Percentiles rank a stretch among this genome's conserved stretches.
These are phyloP conservation scores for Aaosphaeria arxii DNA, from an alignment of 2,329 filamentous ascomycete genomes.

Conservation along the genomic window DNA sequence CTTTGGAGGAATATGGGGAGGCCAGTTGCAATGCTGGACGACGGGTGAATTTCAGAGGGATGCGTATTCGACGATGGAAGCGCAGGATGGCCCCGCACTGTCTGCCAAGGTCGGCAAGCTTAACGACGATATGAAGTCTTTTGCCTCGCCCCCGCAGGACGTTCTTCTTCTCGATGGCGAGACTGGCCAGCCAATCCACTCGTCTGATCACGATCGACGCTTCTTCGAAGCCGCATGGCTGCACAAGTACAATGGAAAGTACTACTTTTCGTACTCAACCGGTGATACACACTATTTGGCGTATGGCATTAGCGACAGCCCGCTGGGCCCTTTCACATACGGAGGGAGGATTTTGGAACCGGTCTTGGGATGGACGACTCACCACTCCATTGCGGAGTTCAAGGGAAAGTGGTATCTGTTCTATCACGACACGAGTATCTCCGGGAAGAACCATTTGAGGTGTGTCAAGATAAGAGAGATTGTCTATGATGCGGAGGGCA, in stretches of 20 bases:
- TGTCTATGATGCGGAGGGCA: conserved; percentile 65
- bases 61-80: conserved; percentile 24
- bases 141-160: conserved; percentile 56
- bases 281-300: conserved; percentile 74
- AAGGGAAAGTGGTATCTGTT: conserved; percentile 71
- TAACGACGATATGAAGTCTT: conserved; percentile 62
- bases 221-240: conserved; percentile 83
- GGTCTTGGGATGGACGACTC: conserved; percentile 77
- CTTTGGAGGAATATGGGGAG: conserved; percentile 78
- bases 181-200: conserved; percentile 53
- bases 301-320: conserved; percentile 64
- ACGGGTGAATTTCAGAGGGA: conserved; percentile 55
- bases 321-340: conserved; percentile 71
- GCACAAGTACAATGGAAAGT: conserved; percentile 67
- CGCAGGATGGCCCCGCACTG: conserved; percentile 50
- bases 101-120: conserved; percentile 66
- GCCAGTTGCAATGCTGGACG: conserved; percentile 75
- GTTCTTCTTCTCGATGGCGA: conserved; percentile 64
- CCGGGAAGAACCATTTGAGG: conserved; percentile 68
- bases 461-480: conserved; percentile 75
- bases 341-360: conserved; percentile 70
- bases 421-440: conserved; percentile 71
- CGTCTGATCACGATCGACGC: conserved; percentile 68
- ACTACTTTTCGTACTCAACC: conserved; percentile 77
- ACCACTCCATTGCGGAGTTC: conserved; percentile 76